Percentiles rank a stretch among this genome's conserved stretches.
phyloP scores from a whole-genome alignment of 83 land plant genomes.

The Picea abies region DNA sequence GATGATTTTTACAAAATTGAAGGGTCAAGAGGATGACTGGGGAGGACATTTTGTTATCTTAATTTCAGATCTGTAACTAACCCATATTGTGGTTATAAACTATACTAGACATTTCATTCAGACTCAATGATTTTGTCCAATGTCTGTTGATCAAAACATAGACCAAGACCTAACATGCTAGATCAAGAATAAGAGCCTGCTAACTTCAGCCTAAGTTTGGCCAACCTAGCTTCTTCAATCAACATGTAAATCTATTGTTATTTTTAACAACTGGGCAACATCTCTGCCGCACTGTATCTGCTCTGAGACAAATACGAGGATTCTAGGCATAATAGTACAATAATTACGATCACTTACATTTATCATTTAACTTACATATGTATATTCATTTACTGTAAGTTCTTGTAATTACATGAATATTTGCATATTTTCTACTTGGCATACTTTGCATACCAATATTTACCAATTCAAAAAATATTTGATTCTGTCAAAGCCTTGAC shows the following conservation, averaged over 20 bases:
- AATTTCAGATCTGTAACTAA: not conserved
- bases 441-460: not conserved
- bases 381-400: too few species aligned
- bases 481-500: not conserved
- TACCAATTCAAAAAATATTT: not conserved
- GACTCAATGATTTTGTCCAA: not conserved
- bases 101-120: not conserved
- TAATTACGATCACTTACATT: not conserved
- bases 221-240: slow-evolving; percentile 3
- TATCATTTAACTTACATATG: too few species aligned
- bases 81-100: not conserved
- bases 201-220: not conserved
- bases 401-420: not conserved
- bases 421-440: not conserved
- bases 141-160: not conserved
- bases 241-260: not conserved
- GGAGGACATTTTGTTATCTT: not conserved
- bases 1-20: not conserved
- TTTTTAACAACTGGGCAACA: not conserved
- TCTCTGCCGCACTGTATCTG: slow-evolving; percentile 2
- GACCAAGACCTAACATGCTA: not conserved
- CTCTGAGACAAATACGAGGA: not conserved
- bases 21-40: not conserved
- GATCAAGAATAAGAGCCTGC: not conserved
- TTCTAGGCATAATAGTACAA: not conserved